Evolutionary conservation across 1,139 yeast genomes (phyloP).

Genomic region (Debaryomyces fabryi): DNA sequence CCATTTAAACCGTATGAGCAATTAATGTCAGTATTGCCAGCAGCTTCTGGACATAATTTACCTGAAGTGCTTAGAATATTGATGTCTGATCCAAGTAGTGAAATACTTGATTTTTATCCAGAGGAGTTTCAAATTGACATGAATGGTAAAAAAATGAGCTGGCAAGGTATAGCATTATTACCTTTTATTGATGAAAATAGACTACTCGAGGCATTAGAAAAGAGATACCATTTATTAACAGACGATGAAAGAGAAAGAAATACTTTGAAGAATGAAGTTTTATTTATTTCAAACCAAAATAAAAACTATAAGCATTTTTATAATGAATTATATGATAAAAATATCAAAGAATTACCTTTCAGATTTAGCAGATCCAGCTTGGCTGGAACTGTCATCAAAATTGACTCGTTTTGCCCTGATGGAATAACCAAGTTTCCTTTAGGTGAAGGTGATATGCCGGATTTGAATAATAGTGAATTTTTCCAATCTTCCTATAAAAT

Average conservation of each 20-base stretch:
- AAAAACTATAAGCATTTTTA: conserved; percentile 44
- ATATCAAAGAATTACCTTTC: conserved; percentile 39
- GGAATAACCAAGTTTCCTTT: conserved; percentile 62
- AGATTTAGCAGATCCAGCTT: conserved; percentile 57
- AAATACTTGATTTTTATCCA: conserved; percentile 90
- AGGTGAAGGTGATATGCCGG: conserved; percentile 55
- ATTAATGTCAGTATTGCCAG: conserved; percentile 95
- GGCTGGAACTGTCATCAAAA: conserved; percentile 62
- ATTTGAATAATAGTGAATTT: conserved; percentile 58
- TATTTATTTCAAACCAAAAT: conserved; percentile 61
- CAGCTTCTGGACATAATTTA: conserved; percentile 89
- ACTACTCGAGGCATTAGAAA: conserved; percentile 65
- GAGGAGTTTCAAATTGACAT: conserved; percentile 86
- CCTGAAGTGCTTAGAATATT: conserved; percentile 83
- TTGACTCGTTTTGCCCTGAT: conserved; percentile 49
- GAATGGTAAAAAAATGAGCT: conserved; percentile 93
- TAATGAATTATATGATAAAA: conserved; percentile 36
- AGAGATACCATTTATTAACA: conserved; percentile 63
- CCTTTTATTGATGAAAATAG: conserved; percentile 91
- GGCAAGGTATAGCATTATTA: conserved; percentile 91
- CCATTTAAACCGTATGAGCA: conserved; percentile 96
- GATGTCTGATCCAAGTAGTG: conserved; percentile 81
- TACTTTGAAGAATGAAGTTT: conserved; percentile 61
- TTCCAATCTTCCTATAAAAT: conserved; percentile 61
- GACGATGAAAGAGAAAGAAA: conserved; percentile 75